Base-by-base conservation (phyloP, 73 alveolate genomes). In the Stentor coeruleus region DNA sequence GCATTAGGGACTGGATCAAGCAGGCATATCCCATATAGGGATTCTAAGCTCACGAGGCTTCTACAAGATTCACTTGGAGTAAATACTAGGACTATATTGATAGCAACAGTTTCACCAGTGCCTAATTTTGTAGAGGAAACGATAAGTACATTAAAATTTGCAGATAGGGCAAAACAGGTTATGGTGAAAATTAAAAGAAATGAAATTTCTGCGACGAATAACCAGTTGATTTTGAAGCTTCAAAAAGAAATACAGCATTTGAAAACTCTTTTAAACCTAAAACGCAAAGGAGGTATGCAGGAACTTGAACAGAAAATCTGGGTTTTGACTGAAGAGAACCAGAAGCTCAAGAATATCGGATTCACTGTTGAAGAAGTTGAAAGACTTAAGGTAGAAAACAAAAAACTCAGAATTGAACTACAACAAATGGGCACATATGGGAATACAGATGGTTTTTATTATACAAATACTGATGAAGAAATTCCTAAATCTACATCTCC, bases 31-130 rank as follows among this genome's bases (percentile, higher is more conserved):
- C 99, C 99, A 35, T 93, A 84, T 82, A 80, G 99, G 82, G 98
- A 95, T 38, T 95, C 99, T 28, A 95, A 95, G 81, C 75, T 95
- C 3, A 95, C 99, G 0, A 86, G 98, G 82, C 72, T 95, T 60
- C 86, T 95, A 4, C 88, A 95, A 76, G 97, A 95, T 76, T 87
- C 96, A 58, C 76, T 95, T 15, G 93, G 96, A 11, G 96, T 91
- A 1, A 90, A 87, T 76, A 87, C 93, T 20, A 40, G 87, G 38
- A 90, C 96, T 30, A 86, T 89, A 38, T 83, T 90, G 1, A 87
- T 90, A 33, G 90, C 93, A 20, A 84, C 90, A 28, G 86, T 90
- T 3, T 77, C 93, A 0, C 96, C 96, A 3, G 58, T 73, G 3
- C 77, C 60, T 28, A 90, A 87, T n/a, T 79, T 58, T 35, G 76